Evolutionary conservation across 164 flowering plant genomes (phyloP).

Genomic region (Chimonanthus salicifolius): DNA sequence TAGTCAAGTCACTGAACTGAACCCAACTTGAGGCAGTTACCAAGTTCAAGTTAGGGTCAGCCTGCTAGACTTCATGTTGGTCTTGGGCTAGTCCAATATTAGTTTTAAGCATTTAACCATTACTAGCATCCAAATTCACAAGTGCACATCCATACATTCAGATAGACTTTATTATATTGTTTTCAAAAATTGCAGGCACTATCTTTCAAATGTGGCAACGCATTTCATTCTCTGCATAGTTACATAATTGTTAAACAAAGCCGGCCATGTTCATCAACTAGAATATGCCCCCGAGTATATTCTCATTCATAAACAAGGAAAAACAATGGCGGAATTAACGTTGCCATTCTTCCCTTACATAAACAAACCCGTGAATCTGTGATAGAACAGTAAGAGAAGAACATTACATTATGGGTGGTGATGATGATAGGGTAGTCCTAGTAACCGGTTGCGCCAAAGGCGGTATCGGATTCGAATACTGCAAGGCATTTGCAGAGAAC

Average conservation of each 20-base stretch:
- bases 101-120: no score
- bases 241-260: not conserved
- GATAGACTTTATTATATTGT: no score
- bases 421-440: slow-evolving; percentile 38
- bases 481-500: slow-evolving; percentile 55
- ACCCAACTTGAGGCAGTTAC: no score
- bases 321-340: slow-evolving; percentile 8
- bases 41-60: no score
- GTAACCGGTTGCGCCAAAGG: slow-evolving; percentile 70
- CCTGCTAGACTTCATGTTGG: no score
- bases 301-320: not conserved
- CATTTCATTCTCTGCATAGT: no score
- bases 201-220: no score
- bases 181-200: no score
- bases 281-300: slow-evolving; percentile 9
- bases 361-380: not conserved
- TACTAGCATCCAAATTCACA: no score
- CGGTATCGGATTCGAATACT: slow-evolving; percentile 64
- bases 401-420: slow-evolving; percentile 19
- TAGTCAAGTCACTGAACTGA: no score
- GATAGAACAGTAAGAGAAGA: not conserved
- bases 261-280: slow-evolving; percentile 6
- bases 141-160: no score
- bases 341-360: not conserved
- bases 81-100: no score